A percentile compares a stretch with the other conserved stretches of the same genome.
Conservation (phyloP, 2,329 filamentous ascomycete species). For the Microdochium bolleyi region DNA sequence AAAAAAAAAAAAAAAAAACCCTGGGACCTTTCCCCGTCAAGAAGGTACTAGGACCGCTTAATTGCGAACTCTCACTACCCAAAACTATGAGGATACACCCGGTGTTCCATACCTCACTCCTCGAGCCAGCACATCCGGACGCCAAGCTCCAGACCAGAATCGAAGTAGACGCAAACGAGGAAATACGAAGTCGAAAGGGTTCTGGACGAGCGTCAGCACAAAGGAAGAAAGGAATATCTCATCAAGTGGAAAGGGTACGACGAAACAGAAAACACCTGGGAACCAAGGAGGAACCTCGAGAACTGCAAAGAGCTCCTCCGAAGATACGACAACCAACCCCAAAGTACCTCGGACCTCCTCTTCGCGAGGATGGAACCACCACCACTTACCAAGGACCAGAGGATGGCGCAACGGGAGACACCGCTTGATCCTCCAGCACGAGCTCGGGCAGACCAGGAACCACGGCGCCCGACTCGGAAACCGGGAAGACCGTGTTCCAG, state of each 20-base stretch:
- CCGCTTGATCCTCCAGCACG: too few species aligned
- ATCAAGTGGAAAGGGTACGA: not conserved
- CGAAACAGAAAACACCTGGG: not conserved
- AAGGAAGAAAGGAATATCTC: not conserved
- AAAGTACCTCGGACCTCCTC: too few species aligned
- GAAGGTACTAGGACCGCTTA: constrained; percentile 1
- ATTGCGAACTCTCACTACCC: constrained; percentile 2
- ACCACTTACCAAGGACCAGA: too few species aligned
- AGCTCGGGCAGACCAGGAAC: too few species aligned
- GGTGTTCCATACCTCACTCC: constrained; percentile 4
- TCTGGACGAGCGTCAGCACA: not conserved
- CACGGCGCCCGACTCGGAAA: too few species aligned
- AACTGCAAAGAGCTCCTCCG: not conserved
- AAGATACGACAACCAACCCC: not conserved
- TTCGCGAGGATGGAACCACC: not conserved
- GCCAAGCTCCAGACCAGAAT: not conserved
- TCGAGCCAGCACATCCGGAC: not conserved
- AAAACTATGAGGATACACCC: not conserved
- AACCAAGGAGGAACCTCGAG: not conserved
- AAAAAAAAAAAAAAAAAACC: too few species aligned
- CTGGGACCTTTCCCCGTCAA: constrained; percentile 1
- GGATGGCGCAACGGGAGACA: too few species aligned
- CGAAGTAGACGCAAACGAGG: not conserved
- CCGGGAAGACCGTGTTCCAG: too few species aligned
- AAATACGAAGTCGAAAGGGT: not conserved